These are phyloP conservation scores for Lolium multiflorum DNA, from an alignment of 176 grass and related monocot species.

Conservation along the genomic window DNA sequence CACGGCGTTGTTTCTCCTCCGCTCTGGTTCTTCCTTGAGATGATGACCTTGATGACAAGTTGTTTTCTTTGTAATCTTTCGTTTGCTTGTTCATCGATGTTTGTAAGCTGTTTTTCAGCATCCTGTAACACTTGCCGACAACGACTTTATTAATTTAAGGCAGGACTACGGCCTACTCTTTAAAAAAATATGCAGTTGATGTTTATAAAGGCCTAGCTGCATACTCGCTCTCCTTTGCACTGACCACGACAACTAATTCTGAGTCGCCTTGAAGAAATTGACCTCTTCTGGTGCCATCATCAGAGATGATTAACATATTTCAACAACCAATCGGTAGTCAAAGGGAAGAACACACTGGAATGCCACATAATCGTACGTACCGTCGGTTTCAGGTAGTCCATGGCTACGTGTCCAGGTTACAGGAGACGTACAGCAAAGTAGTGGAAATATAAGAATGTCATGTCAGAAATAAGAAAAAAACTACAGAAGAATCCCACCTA, in stretches of 20 bases:
- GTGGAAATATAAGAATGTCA: not conserved
- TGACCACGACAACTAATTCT: slow-evolving; percentile 29
- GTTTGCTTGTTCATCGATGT: too few relatives aligned
- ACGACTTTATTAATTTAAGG: too few relatives aligned
- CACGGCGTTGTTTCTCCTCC: too few relatives aligned
- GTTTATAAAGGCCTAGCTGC: not conserved
- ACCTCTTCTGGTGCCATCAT: slow-evolving; percentile 30
- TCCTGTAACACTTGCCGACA: too few relatives aligned
- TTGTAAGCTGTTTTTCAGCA: too few relatives aligned
- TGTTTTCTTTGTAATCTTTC: too few relatives aligned
- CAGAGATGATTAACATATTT: not conserved
- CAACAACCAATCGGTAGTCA: slow-evolving; percentile 4
- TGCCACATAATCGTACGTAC: not conserved
- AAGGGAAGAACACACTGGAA: slow-evolving; percentile 26
- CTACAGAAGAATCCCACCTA: slow-evolving; percentile 33
- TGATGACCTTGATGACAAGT: too few relatives aligned
- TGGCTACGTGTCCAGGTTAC: slow-evolving; percentile 17
- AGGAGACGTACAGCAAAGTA: slow-evolving; percentile 18
- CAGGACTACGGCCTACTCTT: too few relatives aligned
- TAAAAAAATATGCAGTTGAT: too few relatives aligned
- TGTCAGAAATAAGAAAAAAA: slow-evolving; percentile 21
- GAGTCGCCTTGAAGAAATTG: slow-evolving; percentile 33
- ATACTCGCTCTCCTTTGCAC: not conserved
- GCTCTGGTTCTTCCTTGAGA: too few relatives aligned
- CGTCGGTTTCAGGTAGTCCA: slow-evolving; percentile 11